A percentile compares a stretch with the other conserved stretches of the same genome.
phyloP scores from a whole-genome alignment of 129 eudicot genomes.

The Cynara cardunculus region DNA sequence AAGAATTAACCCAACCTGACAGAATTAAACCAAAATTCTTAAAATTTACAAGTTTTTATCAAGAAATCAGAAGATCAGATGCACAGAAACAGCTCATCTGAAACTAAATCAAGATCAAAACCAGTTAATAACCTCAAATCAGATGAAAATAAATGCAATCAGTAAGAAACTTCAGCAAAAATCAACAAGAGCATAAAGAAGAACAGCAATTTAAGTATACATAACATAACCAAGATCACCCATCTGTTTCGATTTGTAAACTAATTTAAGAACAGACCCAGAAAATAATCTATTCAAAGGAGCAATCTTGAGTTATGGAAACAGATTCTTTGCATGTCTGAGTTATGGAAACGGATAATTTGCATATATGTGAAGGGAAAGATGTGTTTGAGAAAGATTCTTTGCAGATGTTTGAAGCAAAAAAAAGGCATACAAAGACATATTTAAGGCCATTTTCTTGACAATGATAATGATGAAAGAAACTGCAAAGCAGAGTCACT shows the following conservation, averaged over 20 bases:
- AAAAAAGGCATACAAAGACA: slow-evolving; percentile 16
- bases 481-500: slow-evolving; percentile 29
- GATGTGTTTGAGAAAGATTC: not conserved
- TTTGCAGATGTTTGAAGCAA: slow-evolving; percentile 3
- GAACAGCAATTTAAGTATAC: not conserved
- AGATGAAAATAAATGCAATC: not conserved
- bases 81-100: slow-evolving; percentile 6
- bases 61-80: not conserved
- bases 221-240: not conserved
- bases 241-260: not conserved
- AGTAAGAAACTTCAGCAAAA: not conserved
- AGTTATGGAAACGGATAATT: slow-evolving; percentile 11
- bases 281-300: not conserved
- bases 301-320: slow-evolving; percentile 7
- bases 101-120: slow-evolving; percentile 24
- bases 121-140: slow-evolving; percentile 1
- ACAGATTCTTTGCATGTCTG: slow-evolving; percentile 12
- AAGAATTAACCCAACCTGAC: slow-evolving; percentile 23
- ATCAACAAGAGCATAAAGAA: not conserved
- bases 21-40: not conserved
- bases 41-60: not conserved
- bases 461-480: slow-evolving; percentile 26
- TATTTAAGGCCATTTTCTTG: slow-evolving; percentile 24
- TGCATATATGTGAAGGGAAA: slow-evolving; percentile 7
- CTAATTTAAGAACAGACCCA: not conserved